These are phyloP conservation scores for Paramecium sexaurelia DNA, from an alignment of 73 alveolate species.

Conservation along the genomic window DNA sequence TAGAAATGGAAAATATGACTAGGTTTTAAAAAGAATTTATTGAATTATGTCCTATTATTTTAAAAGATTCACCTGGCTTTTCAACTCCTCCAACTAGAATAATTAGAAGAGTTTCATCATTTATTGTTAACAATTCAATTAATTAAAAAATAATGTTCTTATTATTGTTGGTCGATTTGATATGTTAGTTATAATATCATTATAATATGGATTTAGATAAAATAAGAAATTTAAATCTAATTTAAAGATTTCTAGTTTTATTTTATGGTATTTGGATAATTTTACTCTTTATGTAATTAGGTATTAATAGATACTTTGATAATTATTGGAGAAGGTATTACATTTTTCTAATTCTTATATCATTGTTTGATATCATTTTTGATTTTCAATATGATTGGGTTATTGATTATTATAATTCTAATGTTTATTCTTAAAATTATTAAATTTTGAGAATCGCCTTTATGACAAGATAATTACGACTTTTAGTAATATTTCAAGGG, in stretches of 20 bases:
- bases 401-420: background rate
- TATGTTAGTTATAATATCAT: background rate
- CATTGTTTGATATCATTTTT: background rate
- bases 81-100: background rate
- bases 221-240: background rate
- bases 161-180: background rate
- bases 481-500: background rate
- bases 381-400: constrained; percentile 34
- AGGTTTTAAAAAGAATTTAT: background rate
- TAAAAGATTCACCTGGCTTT: background rate
- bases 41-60: background rate
- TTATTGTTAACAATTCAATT: background rate
- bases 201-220: background rate
- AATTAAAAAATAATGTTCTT: background rate
- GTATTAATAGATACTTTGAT: constrained; percentile 1
- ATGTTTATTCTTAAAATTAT: background rate
- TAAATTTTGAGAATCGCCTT: background rate
- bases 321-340: constrained; percentile 36
- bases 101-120: background rate
- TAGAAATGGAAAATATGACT: background rate
- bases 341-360: background rate
- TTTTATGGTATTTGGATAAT: background rate
- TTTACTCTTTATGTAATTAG: background rate
- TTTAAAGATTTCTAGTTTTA: background rate
- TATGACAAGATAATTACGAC: background rate